Percentiles rank a stretch among this genome's conserved stretches.
Evolutionary conservation across 257 asterid genomes (phyloP).

Genomic region (Solanum virginianum): DNA sequence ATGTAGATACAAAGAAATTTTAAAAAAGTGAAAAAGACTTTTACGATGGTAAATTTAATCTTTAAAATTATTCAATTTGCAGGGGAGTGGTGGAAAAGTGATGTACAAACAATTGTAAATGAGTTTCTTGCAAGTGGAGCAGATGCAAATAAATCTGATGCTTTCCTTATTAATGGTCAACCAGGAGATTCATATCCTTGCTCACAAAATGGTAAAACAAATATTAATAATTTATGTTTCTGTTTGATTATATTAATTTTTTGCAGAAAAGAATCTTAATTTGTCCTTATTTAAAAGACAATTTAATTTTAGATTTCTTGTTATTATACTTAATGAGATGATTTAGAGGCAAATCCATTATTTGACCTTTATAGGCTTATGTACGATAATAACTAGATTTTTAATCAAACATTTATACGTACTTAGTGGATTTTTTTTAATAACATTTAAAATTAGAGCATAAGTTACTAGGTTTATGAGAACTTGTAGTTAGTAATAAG

Average conservation of each 20-base stretch:
- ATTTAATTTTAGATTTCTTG: too few species aligned
- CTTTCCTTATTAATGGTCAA: slow-evolving; percentile 49
- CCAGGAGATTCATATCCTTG: slow-evolving; percentile 50
- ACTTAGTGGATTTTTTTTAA: too few species aligned
- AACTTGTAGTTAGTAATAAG: not conserved
- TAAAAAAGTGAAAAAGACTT: too few species aligned
- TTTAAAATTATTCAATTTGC: not conserved
- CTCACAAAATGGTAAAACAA: slow-evolving; percentile 27
- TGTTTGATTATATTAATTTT: too few species aligned
- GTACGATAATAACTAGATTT: too few species aligned
- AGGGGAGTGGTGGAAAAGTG: slow-evolving; percentile 62
- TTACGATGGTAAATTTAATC: not conserved
- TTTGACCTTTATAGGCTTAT: too few species aligned
- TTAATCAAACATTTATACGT: too few species aligned
- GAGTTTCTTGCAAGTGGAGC: slow-evolving; percentile 27
- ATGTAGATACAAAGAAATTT: not conserved
- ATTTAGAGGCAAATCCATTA: too few species aligned
- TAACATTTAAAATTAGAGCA: not conserved
- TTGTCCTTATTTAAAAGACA: too few species aligned
- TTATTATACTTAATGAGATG: too few species aligned
- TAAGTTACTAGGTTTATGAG: accelerated
- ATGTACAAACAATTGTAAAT: slow-evolving; percentile 12
- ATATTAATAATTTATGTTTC: not conserved
- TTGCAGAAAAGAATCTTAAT: too few species aligned
- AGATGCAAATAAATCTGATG: slow-evolving; percentile 41